These are phyloP conservation scores for Colletotrichum musicola DNA, from an alignment of 2,329 filamentous ascomycete genomes.

Conservation along the genomic window DNA sequence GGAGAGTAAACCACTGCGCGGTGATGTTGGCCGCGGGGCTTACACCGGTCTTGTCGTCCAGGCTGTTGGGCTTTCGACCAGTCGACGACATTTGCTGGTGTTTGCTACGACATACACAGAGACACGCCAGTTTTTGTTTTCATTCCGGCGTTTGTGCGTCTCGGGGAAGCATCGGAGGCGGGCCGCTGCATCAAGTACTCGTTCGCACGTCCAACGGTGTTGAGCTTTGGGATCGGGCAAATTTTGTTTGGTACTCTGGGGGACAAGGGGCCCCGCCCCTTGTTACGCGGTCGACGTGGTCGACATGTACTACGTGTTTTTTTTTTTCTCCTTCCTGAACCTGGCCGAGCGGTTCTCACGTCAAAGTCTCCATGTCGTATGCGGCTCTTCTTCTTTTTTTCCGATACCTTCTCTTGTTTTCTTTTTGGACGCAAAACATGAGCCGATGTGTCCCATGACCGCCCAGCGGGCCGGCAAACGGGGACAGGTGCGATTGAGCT, in stretches of 20 bases:
- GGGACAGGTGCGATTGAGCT: not conserved
- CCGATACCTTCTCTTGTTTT: not conserved
- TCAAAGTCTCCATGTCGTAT: not conserved
- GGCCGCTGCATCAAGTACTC: conserved; percentile 7
- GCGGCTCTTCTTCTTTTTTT: not conserved
- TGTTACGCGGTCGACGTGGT: conserved; percentile 18
- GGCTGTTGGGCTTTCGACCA: not conserved
- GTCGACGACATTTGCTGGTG: not conserved
- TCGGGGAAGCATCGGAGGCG: conserved; percentile 8
- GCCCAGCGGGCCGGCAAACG: not conserved
- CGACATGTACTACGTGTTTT: not conserved
- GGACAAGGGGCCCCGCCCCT: not conserved
- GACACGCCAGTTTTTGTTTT: not conserved
- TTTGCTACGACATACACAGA: not conserved
- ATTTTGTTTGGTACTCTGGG: conserved; percentile 1
- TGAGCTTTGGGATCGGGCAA: not conserved
- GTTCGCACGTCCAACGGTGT: not conserved
- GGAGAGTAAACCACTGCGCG: not conserved
- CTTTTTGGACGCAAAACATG: not conserved
- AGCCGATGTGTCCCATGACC: not conserved
- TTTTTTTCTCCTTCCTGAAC: not conserved
- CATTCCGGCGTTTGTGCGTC: not conserved
- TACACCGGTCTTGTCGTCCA: conserved; percentile 10
- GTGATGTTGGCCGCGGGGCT: not conserved
- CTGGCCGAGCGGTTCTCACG: not conserved